Evolutionary conservation across 495 filamentous ascomycete genomes (phyloP), one percentile per base, ranked within the genome.

Genomic region (Penicillium fimorum): DNA sequence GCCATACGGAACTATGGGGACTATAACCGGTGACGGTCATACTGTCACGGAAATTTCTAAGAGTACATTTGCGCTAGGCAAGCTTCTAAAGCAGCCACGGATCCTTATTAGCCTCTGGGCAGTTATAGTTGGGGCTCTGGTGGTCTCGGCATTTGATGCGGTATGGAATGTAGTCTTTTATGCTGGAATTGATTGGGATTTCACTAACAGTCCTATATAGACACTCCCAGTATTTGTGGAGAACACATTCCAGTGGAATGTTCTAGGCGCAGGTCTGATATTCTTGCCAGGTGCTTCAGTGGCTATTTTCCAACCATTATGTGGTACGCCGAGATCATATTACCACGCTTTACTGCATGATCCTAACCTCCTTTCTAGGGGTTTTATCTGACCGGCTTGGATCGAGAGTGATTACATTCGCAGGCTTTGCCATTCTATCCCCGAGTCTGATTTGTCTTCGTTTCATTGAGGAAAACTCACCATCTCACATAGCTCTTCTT

Each of bases 261-360:
- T 88, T 4, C 77, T 78, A 0, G 84, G 82, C 8, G 85, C 85
- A 5, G 89, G 87, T 4, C 69, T 91, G 2, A 71, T 89, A n/a
- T 90, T 91, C 64, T 73, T 91, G 0, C 77, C 85, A 4, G 35
- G 88, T 22, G 81, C 85, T 42, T 60, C 85, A 12, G 87, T 86
- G 0, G 77, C 79, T 1, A 82, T 91, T 42, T 59, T 64, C 7
- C 64, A 69, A 17, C 72, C 74, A 0, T 38, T 74, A 8, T 63
- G 74, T 22, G 73, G 73, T 55, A 17, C 70, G 58, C 32, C 1
- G 15, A 29, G 15, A 43, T 25, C 72, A 51, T 61, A 80, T 11
- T 0, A 30, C 75, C 15, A 47, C 78, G 15, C 75, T 20, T 71
- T 1, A 73, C 74, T 1, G 8, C 76, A 65, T n/a, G 15, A 30